Conservation (phyloP, 2,329 filamentous ascomycete genomes). For the Botryosphaeria dothidea region DNA sequence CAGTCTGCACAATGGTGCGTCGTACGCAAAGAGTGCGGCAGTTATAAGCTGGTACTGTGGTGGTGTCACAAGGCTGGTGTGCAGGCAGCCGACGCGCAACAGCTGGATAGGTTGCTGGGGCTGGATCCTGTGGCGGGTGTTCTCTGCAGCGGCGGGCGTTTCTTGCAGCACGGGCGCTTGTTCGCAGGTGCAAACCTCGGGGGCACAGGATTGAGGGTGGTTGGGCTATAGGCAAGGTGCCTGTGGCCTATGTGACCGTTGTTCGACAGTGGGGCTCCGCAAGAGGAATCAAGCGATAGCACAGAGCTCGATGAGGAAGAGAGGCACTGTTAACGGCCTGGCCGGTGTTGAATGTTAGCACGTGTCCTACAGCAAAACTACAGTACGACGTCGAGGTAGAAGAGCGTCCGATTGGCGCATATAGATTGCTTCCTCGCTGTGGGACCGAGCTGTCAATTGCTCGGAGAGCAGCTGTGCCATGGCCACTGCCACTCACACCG, state of each 20-base stretch:
- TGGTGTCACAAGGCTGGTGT: slow-evolving; percentile 25
- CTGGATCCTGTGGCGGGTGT: slow-evolving; percentile 25
- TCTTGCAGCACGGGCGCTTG: slow-evolving; percentile 25
- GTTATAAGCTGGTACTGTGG: slow-evolving; percentile 23
- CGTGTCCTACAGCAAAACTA: slow-evolving; percentile 29
- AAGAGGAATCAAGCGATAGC: slow-evolving; percentile 31
- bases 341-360: slow-evolving; percentile 39
- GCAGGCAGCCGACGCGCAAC: slow-evolving; percentile 26
- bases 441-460: slow-evolving; percentile 39
- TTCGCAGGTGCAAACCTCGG: slow-evolving; percentile 30
- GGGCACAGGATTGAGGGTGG: slow-evolving; percentile 5
- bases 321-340: slow-evolving; percentile 23
- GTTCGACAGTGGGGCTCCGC: slow-evolving; percentile 22
- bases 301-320: slow-evolving; percentile 27
- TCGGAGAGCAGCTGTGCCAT: slow-evolving; percentile 28
- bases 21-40: slow-evolving; percentile 24
- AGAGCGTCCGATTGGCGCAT: slow-evolving; percentile 30
- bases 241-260: neutral
- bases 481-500: neutral
- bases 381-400: slow-evolving; percentile 30
- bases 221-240: neutral
- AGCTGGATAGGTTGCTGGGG: slow-evolving; percentile 20
- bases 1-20: slow-evolving; percentile 12
- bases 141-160: slow-evolving; percentile 20
- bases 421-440: slow-evolving; percentile 33